Base-by-base conservation (phyloP, 176 grass and related monocot species). In the Ananas comosus region DNA sequence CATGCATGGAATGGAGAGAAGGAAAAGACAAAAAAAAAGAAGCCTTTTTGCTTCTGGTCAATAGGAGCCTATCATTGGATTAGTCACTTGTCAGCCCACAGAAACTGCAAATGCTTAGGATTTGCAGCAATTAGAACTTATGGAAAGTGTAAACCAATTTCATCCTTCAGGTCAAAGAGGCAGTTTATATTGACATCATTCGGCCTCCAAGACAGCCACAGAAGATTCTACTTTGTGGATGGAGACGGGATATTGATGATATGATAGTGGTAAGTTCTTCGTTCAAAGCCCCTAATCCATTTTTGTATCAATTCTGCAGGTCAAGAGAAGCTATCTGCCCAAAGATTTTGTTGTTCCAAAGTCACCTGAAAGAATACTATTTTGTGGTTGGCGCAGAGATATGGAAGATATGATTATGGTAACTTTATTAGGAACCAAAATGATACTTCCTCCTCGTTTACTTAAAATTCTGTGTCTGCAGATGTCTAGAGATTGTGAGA, bases 381-480 rank as follows among this genome's bases (percentile, higher is more conserved):
- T 91, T 87, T 91, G 88, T 87, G 88, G 88, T 84, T 91, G 88
- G 88, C 80, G 88, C 18, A 83, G 88, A 83, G 88, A 91, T 82
- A 84, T 91, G 70, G 88, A 91, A 79, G 88, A 91, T 84, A 87
- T 91, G 88, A 87, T 91, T 84, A 91, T 91, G 88, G 88, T 91
- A 91, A 91, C 81, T 84, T 81, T 76, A 76, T 69, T 52, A 81
- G 8, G 13, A 87, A 84, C 71, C 72, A 78, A 86, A 76, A 21
- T 59, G 74, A 63, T 57, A 69, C 28, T 75, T 64, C 13, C 54
- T 63, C 71, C 54, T 50, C 50, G 27, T 54, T 54, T 54, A 54
- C 14, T 54, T 54, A 13, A 54, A 54, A 9, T 54, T 54, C 51
- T 54, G 51, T 54, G 51, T 12, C 14, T 16, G 14, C 3, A 54